These are phyloP conservation scores for Malus hybrid DNA, from an alignment of 331 rosid species.

Conservation along the genomic window DNA sequence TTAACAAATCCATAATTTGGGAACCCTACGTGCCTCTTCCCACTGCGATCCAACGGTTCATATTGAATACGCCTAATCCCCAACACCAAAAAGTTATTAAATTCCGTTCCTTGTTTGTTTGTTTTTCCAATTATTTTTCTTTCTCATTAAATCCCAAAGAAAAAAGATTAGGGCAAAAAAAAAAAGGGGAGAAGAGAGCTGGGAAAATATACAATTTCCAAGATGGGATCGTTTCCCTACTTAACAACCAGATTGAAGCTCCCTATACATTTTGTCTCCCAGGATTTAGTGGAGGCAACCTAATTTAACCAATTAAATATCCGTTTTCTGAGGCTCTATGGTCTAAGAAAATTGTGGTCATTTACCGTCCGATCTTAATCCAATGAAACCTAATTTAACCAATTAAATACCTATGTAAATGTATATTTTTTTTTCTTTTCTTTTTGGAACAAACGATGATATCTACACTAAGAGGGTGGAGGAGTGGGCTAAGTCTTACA, in stretches of 20 bases:
- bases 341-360: too few relatives aligned
- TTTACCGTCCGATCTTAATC: too few relatives aligned
- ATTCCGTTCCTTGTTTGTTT: not conserved
- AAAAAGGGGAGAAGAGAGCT: not conserved
- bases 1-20: slow-evolving; percentile 16
- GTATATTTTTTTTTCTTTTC: too few relatives aligned
- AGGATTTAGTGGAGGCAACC: not conserved
- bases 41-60: slow-evolving; percentile 25
- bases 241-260: slow-evolving; percentile 2
- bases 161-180: too few relatives aligned
- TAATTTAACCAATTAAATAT: not conserved
- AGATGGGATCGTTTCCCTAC: not conserved
- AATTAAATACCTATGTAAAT: too few relatives aligned
- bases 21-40: slow-evolving; percentile 27
- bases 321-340: too few relatives aligned
- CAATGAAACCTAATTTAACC: too few relatives aligned
- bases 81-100: slow-evolving; percentile 1
- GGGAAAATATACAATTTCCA: not conserved
- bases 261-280: slow-evolving; percentile 12
- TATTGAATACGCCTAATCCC: slow-evolving; percentile 14
- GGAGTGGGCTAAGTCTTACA: too few relatives aligned
- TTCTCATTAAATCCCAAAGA: slow-evolving; percentile 5
- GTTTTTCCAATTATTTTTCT: not conserved
- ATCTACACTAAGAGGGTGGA: too few relatives aligned
- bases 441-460: too few relatives aligned